These are phyloP conservation scores for Imleria badia DNA, from an alignment of 768 basidiomycete genomes.

Conservation along the genomic window DNA sequence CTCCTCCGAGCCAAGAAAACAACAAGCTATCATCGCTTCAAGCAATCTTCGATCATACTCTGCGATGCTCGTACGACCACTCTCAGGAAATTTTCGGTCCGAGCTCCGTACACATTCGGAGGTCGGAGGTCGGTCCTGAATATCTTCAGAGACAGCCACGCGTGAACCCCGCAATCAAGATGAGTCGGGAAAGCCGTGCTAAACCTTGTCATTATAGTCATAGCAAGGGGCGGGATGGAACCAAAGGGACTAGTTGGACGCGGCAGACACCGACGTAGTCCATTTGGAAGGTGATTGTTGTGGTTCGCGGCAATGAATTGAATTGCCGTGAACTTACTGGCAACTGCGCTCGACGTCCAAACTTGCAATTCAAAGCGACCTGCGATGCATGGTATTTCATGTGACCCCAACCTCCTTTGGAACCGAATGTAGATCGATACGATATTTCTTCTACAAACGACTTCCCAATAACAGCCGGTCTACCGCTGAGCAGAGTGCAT, in stretches of 20 bases:
- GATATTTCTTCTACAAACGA: not conserved
- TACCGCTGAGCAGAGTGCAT: not conserved
- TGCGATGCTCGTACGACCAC: not conserved
- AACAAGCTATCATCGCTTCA: not conserved
- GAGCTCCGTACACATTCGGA: not conserved
- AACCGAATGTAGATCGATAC: not conserved
- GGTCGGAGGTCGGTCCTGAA: constrained; percentile 12
- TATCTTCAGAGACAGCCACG: not conserved
- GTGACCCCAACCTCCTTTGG: not conserved
- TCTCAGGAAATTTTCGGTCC: not conserved
- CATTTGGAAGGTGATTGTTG: constrained; percentile 3
- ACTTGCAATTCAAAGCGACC: not conserved
- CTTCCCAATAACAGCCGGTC: not conserved
- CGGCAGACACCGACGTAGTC: not conserved
- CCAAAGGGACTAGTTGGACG: not conserved
- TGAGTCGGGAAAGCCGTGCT: not conserved
- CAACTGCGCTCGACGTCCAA: not conserved
- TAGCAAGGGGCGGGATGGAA: not conserved
- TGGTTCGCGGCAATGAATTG: not conserved
- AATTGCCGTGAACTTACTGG: not conserved
- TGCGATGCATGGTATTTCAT: not conserved
- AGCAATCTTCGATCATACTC: not conserved
- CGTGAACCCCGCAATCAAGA: constrained; percentile 4
- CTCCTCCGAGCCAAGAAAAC: not conserved
- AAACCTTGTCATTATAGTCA: not conserved